These are phyloP conservation scores for Exophiala phaeomuriformis DNA, from an alignment of 2,329 filamentous ascomycete genomes.

Conservation along the genomic window DNA sequence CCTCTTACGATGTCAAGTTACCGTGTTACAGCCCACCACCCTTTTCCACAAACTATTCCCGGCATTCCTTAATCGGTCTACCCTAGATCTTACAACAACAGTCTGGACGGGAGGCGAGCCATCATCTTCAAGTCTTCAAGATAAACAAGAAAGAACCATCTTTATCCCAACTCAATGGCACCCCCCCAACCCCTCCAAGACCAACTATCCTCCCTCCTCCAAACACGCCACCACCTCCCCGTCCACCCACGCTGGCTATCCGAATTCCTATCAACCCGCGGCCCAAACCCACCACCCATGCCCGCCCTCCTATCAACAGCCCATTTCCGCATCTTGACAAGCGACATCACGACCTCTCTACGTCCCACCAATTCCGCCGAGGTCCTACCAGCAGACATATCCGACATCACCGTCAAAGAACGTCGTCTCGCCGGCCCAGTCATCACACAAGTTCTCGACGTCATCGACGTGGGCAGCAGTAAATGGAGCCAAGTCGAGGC, in stretches of 20 bases:
- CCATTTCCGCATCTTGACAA: conserved; percentile 68
- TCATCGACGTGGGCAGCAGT: conserved; percentile 73
- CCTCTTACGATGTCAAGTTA: no score
- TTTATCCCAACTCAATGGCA: background rate
- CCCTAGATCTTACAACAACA: no score
- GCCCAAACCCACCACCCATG: conserved; percentile 48
- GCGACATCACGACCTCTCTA: conserved; percentile 63
- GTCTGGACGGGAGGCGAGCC: no score
- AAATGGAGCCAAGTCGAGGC: conserved; percentile 83
- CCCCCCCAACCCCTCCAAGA: conserved; percentile 11
- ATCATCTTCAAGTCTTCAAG: background rate
- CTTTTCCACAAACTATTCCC: no score
- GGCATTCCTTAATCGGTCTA: no score
- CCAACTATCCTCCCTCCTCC: conserved; percentile 17
- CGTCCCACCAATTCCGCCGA: conserved; percentile 36
- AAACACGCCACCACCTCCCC: conserved; percentile 21
- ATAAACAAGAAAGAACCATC: background rate
- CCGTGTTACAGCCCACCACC: no score
- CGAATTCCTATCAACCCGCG: conserved; percentile 50
- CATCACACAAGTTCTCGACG: conserved; percentile 73
- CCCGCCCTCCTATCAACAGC: conserved; percentile 70
- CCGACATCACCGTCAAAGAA: conserved; percentile 49
- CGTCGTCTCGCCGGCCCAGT: conserved; percentile 54
- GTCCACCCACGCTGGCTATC: conserved; percentile 35
- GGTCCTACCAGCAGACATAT: conserved; percentile 53